Conservation (phyloP, 352 stramenopile species). For the Pythium biforme region DNA sequence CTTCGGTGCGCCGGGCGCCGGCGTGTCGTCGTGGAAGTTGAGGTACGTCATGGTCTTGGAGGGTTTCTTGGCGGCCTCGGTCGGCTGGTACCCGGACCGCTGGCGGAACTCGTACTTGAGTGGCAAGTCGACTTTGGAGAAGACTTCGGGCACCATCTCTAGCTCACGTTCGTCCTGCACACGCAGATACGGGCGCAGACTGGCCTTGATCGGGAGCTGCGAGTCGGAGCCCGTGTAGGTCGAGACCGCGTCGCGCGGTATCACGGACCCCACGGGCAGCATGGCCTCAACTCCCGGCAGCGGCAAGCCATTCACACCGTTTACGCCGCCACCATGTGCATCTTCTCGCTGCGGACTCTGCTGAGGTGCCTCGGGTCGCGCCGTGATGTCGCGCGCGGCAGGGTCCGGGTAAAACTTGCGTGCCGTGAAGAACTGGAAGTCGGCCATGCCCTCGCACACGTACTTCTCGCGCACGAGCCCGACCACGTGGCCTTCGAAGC, state of each 20-base stretch:
- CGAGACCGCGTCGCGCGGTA: conserved; percentile 27
- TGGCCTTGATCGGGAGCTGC: conserved; percentile 48
- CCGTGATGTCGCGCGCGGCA: conserved; percentile 5
- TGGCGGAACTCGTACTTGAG: conserved; percentile 86
- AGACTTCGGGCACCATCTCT: conserved; percentile 79
- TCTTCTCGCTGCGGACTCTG: not conserved
- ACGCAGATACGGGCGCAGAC: conserved; percentile 57
- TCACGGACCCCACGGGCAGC: conserved; percentile 16
- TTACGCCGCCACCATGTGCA: no score
- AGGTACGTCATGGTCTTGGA: conserved; percentile 78
- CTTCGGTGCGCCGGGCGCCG: conserved; percentile 46
- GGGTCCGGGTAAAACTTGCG: conserved; percentile 50
- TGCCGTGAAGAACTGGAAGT: conserved; percentile 84
- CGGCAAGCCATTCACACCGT: no score
- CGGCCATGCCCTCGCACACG: conserved; percentile 83
- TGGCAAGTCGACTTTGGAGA: conserved; percentile 80
- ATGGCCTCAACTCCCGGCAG: not conserved
- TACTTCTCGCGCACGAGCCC: conserved; percentile 76
- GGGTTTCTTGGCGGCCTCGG: conserved; percentile 51
- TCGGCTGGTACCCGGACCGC: conserved; percentile 67
- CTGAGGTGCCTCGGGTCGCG: not conserved
- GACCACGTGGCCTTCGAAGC: conserved; percentile 45
- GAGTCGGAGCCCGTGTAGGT: conserved; percentile 41
- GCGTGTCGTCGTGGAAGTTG: conserved; percentile 70
- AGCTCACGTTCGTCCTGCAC: conserved; percentile 50